These are phyloP conservation scores for Chrysosporium queenslandicum DNA, from an alignment of 2,329 filamentous ascomycete genomes.

Conservation along the genomic window DNA sequence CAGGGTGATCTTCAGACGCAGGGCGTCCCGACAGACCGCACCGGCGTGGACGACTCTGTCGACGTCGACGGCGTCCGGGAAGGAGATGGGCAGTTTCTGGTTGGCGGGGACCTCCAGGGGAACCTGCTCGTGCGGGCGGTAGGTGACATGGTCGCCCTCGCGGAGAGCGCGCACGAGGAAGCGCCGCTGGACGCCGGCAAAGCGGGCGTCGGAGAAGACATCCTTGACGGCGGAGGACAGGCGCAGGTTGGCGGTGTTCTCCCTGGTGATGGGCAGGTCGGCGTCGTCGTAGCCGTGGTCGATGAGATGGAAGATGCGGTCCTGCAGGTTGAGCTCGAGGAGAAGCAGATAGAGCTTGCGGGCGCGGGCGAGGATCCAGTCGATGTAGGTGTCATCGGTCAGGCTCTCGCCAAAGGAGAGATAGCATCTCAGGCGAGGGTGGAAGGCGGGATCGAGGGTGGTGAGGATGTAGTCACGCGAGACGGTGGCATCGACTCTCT, in stretches of 20 bases:
- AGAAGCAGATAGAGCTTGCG: conserved; percentile 51
- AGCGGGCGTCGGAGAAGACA: conserved; percentile 38
- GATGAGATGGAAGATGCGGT: conserved; percentile 52
- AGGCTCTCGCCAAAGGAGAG: conserved; percentile 37
- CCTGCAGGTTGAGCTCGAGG: conserved; percentile 50
- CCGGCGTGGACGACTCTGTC: conserved; percentile 36
- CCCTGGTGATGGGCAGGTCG: conserved; percentile 45
- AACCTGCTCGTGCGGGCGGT: conserved; percentile 50
- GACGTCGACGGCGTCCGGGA: conserved; percentile 29
- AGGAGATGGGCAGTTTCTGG: conserved; percentile 33
- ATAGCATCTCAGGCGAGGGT: conserved; percentile 28
- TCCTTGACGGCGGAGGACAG: conserved; percentile 42
- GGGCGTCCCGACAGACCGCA: conserved; percentile 26
- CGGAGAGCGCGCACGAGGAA: conserved; percentile 48
- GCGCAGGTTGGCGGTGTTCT: conserved; percentile 43
- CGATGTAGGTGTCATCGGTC: conserved; percentile 46
- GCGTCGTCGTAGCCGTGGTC: conserved; percentile 53
- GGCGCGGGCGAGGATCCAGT: conserved; percentile 52
- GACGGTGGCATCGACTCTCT: conserved; percentile 36
- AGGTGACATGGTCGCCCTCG: conserved; percentile 49
- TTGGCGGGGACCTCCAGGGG: conserved; percentile 26
- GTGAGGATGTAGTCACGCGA: conserved; percentile 33
- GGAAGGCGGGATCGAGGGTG: conserved; percentile 23
- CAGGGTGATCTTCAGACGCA: conserved; percentile 33
- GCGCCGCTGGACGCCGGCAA: conserved; percentile 51